Evolutionary conservation across 2,329 filamentous ascomycete species (phyloP).

Genomic region (Xylariaceae sp.): DNA sequence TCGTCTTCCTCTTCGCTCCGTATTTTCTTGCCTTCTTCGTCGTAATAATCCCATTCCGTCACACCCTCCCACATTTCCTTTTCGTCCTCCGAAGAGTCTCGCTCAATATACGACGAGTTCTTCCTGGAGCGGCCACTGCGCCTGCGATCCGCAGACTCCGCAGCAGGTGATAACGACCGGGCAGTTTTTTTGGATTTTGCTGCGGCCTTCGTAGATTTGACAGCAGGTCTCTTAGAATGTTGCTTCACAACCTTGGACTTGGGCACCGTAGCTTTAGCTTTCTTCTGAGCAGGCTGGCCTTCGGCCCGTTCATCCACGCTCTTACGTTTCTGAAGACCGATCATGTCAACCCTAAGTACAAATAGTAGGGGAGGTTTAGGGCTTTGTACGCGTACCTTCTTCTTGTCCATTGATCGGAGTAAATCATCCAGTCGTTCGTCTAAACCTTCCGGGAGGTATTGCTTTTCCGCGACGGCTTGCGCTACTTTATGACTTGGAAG

Average conservation of each 20-base stretch:
- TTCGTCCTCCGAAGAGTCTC: slow-evolving; percentile 60
- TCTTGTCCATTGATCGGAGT: slow-evolving; percentile 67
- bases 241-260: slow-evolving; percentile 38
- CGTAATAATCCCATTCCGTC: slow-evolving; percentile 59
- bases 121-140: slow-evolving; percentile 57
- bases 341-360: slow-evolving; percentile 30
- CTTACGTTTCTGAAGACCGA: slow-evolving; percentile 56
- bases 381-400: slow-evolving; percentile 58
- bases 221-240: slow-evolving; percentile 27
- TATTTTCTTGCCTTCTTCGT: slow-evolving; percentile 40
- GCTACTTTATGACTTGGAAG: slow-evolving; percentile 78
- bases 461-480: slow-evolving; percentile 83
- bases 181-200: slow-evolving; percentile 35
- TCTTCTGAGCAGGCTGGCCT: slow-evolving; percentile 48
- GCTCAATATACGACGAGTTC: slow-evolving; percentile 56
- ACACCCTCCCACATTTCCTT: slow-evolving; percentile 65
- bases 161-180: slow-evolving; percentile 36
- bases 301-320: slow-evolving; percentile 53
- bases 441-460: slow-evolving; percentile 76
- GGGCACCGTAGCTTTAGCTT: slow-evolving; percentile 38
- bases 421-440: slow-evolving; percentile 76
- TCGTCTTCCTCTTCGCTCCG: slow-evolving; percentile 29
- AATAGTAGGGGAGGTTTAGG: not conserved
- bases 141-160: slow-evolving; percentile 51
- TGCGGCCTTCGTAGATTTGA: slow-evolving; percentile 30